Evolutionary conservation across 345 rosid genomes (phyloP), one percentile per base, ranked within the genome.

Genomic region (Toxicodendron radicans): DNA sequence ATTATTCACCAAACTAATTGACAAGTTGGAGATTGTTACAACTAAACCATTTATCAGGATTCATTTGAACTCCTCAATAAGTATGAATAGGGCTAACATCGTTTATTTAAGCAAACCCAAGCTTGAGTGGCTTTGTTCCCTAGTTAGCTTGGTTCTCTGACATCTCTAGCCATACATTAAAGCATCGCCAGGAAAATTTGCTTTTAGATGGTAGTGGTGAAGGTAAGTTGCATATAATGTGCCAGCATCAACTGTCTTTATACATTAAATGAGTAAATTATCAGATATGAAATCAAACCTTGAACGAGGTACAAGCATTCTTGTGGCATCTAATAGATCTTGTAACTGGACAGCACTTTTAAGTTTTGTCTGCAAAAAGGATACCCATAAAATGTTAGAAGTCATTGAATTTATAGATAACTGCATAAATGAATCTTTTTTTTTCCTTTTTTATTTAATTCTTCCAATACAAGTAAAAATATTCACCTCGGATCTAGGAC

Each of bases 281-380:
- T 43, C 14, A 73, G 70, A 58, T 49, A 35, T 66, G 10, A 71
- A 46, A 70, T 48, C 59, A 77, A 86, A 95, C 99, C 99, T 90
- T 79, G 92, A 65, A 79, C 98, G 97, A 75, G 99, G 99, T 49
- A 96, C 86, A 79, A 96, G 90, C 80, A 84, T 90, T 77, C 99
- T 86, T 66, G 99, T 96, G 73, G 99, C 99, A 87, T 96, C 99
- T 80, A 96, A 79, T 75, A 96, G 81, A 86, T 96, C 99, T 96
- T 96, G 99, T 87, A 96, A 78, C 80, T 96, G 91, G 69, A 96
- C 78, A 6, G 98, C 99, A 82, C 87, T 96, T 88, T 96, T 96
- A 73, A 93, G 98, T 84, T 96, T 96, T 69, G 98, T 95, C 99
- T 95, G 89, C 77, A 70, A 82, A 66, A 72, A 70, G 59, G n/a